A percentile compares a stretch with the other conserved stretches of the same genome.
These are phyloP conservation scores for Agaricus sinodeliciosus DNA, from an alignment of 768 basidiomycete genomes.

Conservation along the genomic window DNA sequence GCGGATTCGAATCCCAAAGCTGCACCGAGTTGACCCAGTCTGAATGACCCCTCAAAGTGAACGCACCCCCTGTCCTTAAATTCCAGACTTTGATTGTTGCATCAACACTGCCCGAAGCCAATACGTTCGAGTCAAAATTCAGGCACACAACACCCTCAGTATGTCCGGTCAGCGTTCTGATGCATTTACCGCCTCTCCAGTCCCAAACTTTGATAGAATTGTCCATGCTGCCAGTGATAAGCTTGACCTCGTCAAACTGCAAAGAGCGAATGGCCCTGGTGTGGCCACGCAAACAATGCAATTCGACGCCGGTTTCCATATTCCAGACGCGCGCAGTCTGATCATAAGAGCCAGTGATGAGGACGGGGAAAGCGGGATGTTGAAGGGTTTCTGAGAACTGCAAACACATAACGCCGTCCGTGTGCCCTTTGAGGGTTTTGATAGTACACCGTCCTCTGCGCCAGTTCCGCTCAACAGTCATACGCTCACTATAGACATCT, in stretches of 20 bases:
- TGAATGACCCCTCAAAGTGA: slow-evolving; percentile 84
- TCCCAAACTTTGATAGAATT: slow-evolving; percentile 94
- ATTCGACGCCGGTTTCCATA: slow-evolving; percentile 80
- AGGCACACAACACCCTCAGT: slow-evolving; percentile 88
- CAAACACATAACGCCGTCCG: slow-evolving; percentile 95
- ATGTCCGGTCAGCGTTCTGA: slow-evolving; percentile 85
- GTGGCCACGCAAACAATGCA: slow-evolving; percentile 84
- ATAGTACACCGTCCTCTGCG: slow-evolving; percentile 84
- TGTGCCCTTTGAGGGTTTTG: slow-evolving; percentile 85
- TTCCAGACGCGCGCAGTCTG: slow-evolving; percentile 95
- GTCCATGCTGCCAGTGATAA: slow-evolving; percentile 97
- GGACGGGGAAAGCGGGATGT: slow-evolving; percentile 83
- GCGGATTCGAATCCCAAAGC: slow-evolving; percentile 72
- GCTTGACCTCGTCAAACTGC: slow-evolving; percentile 92
- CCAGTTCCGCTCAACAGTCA: slow-evolving; percentile 96
- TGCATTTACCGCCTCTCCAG: slow-evolving; percentile 85
- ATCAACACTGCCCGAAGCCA: slow-evolving; percentile 92
- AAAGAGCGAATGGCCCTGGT: slow-evolving; percentile 86
- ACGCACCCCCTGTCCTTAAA: slow-evolving; percentile 84
- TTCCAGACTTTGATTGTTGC: slow-evolving; percentile 96
- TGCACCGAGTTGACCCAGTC: slow-evolving; percentile 97
- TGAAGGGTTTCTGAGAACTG: slow-evolving; percentile 85
- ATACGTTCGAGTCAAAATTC: slow-evolving; percentile 84
- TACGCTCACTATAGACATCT: slow-evolving; percentile 95
- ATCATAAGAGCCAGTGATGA: slow-evolving; percentile 98